Evolutionary conservation across 2,329 filamentous ascomycete species (phyloP), one percentile per base, ranked within the genome.

Genomic region (Orbilia javanica): DNA sequence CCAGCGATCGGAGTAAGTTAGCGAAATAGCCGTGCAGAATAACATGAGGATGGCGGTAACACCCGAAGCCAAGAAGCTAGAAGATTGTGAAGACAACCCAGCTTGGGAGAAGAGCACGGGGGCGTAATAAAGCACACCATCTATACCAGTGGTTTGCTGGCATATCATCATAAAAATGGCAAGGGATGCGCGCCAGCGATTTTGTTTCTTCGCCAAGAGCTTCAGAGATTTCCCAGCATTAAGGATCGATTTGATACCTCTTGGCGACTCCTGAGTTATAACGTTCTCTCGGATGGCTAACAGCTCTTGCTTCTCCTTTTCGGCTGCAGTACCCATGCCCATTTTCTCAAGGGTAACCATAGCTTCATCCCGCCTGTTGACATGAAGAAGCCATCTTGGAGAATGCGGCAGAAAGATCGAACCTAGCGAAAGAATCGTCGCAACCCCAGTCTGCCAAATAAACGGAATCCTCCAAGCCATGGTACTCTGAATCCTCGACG

Each of bases 61-160:
- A 0, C 89, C 89, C 0, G 89, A 90, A 0, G 89, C 89, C 1
- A 91, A 84, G 80, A 91, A 89, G 0, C 87, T 87, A 1, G 88
- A 86, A 25, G 86, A 87, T 2, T 85, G 83, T 0, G 87, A 88
- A 6, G 85, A 84, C 10, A 90, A 84, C 0, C 89, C 89, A 1
- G 89, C 88, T 65, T 89, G 88, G 25, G 86, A 83, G 79, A 91
- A 91, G 0, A 91, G 84, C 0, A 87, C 83, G 0, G 89, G 89
- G 0, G 89, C 88, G 72, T 91, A 91, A 73, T 89, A 90, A 25
- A 90, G 84, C 4, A 91, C 86, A 0, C 88, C 89, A 79, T 91
- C 89, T 62, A 91, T 90, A 0, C 89, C 89, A 29, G 85, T 88
- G 0, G 90, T 83, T 80, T 91, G 89, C 34, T 88, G 86, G 85